Evolutionary conservation across 352 stramenopile species (phyloP), one percentile per base, ranked within the genome.

Genomic region (Aphanomyces euteiches): DNA sequence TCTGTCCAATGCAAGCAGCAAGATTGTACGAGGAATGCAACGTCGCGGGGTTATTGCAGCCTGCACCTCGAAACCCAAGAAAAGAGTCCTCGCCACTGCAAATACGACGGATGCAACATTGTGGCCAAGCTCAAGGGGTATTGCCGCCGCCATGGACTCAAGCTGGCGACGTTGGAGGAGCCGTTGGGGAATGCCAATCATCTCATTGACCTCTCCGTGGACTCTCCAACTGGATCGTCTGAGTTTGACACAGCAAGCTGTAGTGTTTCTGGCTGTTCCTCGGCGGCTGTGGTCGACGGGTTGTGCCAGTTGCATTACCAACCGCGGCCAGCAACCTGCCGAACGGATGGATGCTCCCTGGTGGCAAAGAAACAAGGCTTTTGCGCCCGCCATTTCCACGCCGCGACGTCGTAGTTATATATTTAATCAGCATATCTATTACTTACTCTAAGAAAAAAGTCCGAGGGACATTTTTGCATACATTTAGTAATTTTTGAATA

Each of bases 281-380:
- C 17, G 10, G 17, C 10, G 43, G 43, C 43, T n/a, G 10, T n/a
- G 1, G 2, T n/a, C 43, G 10, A 12, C 10, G 43, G 43, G 10
- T n/a, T 50, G 10, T 50, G 43, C 17, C 10, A 12, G 1, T n/a
- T n/a, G 43, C 43, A 50, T n/a, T n/a, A 50, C 10, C 43, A 50
- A n/a, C 10, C 43, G 43, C 10, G 10, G 43, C 10, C 43, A 12
- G 17, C 10, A 2, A 50, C 43, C 28, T 61, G 54, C 5, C 19
- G 43, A 17, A 37, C 37, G 12, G 8, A 13, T 28, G 54, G 54
- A 12, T 61, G 54, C n/a, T 19, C 28, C 6, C 10, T 61, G 5
- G 15, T 37, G 39, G 54, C 54, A 28, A 61, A 61, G 28, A 37
- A 12, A 10, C 54, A 58, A 28, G 50, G 50, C 50, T 58, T 58